These are phyloP conservation scores for Coemansia sp. DNA, from an alignment of 192 early-diverging fungal species.

Conservation along the genomic window DNA sequence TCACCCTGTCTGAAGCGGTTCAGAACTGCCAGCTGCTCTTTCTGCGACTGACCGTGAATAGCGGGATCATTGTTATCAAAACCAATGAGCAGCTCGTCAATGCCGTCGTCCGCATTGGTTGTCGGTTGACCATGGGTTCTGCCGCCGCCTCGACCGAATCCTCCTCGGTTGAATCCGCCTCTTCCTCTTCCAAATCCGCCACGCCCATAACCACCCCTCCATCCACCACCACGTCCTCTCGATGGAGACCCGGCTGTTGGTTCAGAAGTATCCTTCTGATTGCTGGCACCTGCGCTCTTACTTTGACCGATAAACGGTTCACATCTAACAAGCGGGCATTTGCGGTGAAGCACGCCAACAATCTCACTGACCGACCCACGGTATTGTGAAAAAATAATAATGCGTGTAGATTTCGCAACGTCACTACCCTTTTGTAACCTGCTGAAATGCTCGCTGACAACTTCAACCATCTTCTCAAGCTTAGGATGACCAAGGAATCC, in stretches of 20 bases:
- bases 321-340: conserved; percentile 65
- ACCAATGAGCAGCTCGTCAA: conserved; percentile 15
- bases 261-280: not conserved
- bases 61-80: conserved; percentile 18
- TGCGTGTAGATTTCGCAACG: conserved; percentile 46
- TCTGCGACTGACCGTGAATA: conserved; percentile 78
- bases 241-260: not conserved
- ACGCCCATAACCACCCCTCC: conserved; percentile 11
- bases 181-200: conserved; percentile 2
- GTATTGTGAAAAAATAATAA: conserved; percentile 85
- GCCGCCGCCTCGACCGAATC: not conserved
- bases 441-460: conserved; percentile 69
- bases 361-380: conserved; percentile 89
- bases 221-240: conserved; percentile 17
- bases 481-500: conserved; percentile 77
- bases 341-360: conserved; percentile 54
- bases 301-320: conserved; percentile 84
- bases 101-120: not conserved
- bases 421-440: conserved; percentile 33
- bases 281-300: conserved; percentile 1
- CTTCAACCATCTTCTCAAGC: conserved; percentile 60
- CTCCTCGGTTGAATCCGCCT: too few relatives aligned
- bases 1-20: conserved; percentile 70
- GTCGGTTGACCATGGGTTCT: not conserved
- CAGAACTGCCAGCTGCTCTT: conserved; percentile 79